Evolutionary conservation across 192 early-diverging fungal species (phyloP).

Genomic region (Spizellomyces punctatus): DNA sequence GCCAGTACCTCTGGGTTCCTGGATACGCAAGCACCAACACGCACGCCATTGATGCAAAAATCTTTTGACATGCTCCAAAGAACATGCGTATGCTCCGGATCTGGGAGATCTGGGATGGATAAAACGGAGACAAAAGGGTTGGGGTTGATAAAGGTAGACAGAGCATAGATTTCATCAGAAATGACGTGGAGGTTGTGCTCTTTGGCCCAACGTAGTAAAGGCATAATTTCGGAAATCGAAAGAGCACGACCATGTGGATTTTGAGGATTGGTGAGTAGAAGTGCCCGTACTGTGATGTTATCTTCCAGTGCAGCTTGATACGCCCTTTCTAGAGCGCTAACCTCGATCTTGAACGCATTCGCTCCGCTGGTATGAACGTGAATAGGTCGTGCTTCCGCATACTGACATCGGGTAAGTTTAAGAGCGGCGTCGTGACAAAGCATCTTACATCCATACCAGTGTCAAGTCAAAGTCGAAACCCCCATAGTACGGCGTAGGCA

Average conservation of each 20-base stretch:
- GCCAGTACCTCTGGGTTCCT: slow-evolving; percentile 18
- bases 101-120: not conserved
- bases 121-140: not conserved
- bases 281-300: slow-evolving; percentile 46
- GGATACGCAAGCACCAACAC: slow-evolving; percentile 64
- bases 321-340: not conserved
- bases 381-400: not conserved
- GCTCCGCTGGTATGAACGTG: not conserved
- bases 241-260: slow-evolving; percentile 41
- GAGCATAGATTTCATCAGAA: slow-evolving; percentile 81
- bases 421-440: not conserved
- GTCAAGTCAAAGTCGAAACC: slow-evolving; percentile 66
- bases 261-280: slow-evolving; percentile 72
- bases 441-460: not conserved
- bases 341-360: not conserved
- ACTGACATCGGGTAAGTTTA: not conserved
- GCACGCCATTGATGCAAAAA: slow-evolving; percentile 77
- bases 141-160: slow-evolving; percentile 1
- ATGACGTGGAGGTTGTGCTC: slow-evolving; percentile 65
- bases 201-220: slow-evolving; percentile 66
- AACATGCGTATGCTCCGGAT: slow-evolving; percentile 53
- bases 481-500: slow-evolving; percentile 75
- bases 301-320: not conserved
- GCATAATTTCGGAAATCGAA: slow-evolving; percentile 52
- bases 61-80: slow-evolving; percentile 85